A percentile compares a stretch with the other conserved stretches of the same genome.
These are phyloP conservation scores for Metarhizium rileyi DNA, from an alignment of 2,329 filamentous ascomycete genomes.

Conservation along the genomic window DNA sequence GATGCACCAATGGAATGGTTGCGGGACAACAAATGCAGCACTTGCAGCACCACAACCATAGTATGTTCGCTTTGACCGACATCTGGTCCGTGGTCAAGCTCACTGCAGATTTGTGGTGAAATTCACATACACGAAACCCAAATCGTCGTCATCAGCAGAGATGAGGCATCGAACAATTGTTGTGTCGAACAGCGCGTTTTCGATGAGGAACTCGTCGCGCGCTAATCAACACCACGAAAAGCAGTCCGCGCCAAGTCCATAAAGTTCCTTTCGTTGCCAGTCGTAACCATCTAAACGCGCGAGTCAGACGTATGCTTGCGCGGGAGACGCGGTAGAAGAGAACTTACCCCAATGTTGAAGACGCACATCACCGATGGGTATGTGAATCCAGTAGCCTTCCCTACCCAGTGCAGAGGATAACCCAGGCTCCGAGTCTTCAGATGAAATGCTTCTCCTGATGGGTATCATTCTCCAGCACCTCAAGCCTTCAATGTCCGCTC, in stretches of 20 bases:
- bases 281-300: background rate
- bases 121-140: too few species aligned
- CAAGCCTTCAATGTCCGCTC: slow-evolving; percentile 10
- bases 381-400: slow-evolving; percentile 12
- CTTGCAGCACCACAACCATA: too few species aligned
- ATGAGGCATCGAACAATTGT: too few species aligned
- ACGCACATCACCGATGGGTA: slow-evolving; percentile 8
- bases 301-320: background rate
- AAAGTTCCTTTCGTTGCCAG: background rate
- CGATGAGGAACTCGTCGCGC: background rate
- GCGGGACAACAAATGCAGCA: too few species aligned
- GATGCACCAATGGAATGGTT: too few species aligned
- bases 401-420: background rate
- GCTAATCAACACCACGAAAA: background rate
- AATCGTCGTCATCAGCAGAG: background rate
- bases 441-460: background rate
- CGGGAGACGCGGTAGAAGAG: background rate
- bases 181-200: background rate
- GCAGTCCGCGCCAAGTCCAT: background rate
- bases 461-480: slow-evolving; percentile 12
- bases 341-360: background rate
- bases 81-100: too few species aligned
- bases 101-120: too few species aligned
- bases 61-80: too few species aligned
- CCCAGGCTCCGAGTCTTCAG: background rate